Evolutionary conservation across 495 filamentous ascomycete species (phyloP).

Genomic region (Collariella sp.): DNA sequence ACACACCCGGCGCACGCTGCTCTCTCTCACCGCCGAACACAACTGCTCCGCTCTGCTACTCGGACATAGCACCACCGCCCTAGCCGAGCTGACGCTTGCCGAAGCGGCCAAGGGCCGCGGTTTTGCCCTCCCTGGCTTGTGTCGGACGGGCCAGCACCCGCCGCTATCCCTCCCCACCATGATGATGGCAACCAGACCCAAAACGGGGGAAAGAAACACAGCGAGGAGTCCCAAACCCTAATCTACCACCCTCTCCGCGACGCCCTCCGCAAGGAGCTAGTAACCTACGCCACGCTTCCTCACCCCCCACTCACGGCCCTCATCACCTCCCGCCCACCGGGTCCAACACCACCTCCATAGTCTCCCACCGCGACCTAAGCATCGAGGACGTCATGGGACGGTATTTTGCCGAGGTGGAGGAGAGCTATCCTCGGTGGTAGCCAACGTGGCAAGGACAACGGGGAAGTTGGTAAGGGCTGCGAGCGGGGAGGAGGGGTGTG

Average conservation of each 20-base stretch:
- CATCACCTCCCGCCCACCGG: no score
- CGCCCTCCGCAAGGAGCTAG: slow-evolving; percentile 68
- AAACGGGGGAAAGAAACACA: background rate
- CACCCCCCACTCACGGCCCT: slow-evolving; percentile 25
- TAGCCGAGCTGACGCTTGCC: slow-evolving; percentile 77
- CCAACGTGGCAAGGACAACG: slow-evolving; percentile 84
- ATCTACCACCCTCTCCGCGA: slow-evolving; percentile 53
- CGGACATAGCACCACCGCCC: slow-evolving; percentile 76
- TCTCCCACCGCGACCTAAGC: slow-evolving; percentile 63
- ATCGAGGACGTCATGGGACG: slow-evolving; percentile 86
- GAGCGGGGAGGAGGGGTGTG: slow-evolving; percentile 24
- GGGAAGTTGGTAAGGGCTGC: slow-evolving; percentile 54
- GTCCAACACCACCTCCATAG: no score
- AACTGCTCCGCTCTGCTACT: slow-evolving; percentile 66
- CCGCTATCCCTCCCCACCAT: no score
- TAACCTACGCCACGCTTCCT: slow-evolving; percentile 48
- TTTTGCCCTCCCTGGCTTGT: slow-evolving; percentile 71
- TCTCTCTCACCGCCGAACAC: slow-evolving; percentile 49
- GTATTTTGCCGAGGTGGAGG: slow-evolving; percentile 82
- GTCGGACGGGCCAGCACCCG: slow-evolving; percentile 49
- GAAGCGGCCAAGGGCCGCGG: slow-evolving; percentile 89
- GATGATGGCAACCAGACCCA: background rate
- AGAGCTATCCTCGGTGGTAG: slow-evolving; percentile 81
- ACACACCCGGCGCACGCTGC: slow-evolving; percentile 60
- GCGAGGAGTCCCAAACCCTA: no score